Base-by-base conservation (phyloP, 1,284 basidiomycete genomes). In the Ceratobasidium sp. region DNA sequence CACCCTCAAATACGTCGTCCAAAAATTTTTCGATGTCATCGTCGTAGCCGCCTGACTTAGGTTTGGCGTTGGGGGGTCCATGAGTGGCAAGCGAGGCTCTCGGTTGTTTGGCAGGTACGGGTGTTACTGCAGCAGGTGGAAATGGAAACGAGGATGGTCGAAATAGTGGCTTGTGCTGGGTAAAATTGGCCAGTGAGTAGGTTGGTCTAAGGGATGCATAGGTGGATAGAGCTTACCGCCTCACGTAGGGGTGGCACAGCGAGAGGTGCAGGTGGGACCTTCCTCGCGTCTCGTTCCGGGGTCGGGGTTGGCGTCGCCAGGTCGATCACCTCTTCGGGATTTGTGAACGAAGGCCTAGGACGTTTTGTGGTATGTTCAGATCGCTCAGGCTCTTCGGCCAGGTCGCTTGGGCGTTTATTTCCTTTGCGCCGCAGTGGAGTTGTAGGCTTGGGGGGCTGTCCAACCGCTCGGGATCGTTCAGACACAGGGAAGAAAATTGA, bases 1-100 rank as follows among this genome's bases (percentile, higher is more conserved):
- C 58, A 14, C 69, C 46, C 11, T 72, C 69, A 22, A 72, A 72
- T 37, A 72, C 46, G 27, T 62, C 46, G 48, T 72, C 58, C 46
- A 72, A 49, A 16, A 72, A 72, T 16, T 49, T 29, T 41, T 72
- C 58, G 19, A 72, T 49, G 7, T 49, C 56, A 11, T 58, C 51
- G 7, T 39, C 34, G n/a, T 29, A 8, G 29, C 6, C 6, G 7
- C 27, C 43, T 27, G 49, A 13, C 16, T 1, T 46, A 13, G 31
- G 13, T 34, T 54, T 9, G 24, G 34, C 37, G 19, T 31, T 37
- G 16, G 14, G 11, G 27, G 54, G 54, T 31, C 16, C 54, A 58
- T 16, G 24, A 58, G 14, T 19, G 1, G 43, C 43, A n/a, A 7
- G 43, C 49, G 19, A 49, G 9, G 41, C 2, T 7, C 34, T 27